These are phyloP conservation scores for Leccinum ochraceum DNA, from an alignment of 768 basidiomycete genomes.

Conservation along the genomic window DNA sequence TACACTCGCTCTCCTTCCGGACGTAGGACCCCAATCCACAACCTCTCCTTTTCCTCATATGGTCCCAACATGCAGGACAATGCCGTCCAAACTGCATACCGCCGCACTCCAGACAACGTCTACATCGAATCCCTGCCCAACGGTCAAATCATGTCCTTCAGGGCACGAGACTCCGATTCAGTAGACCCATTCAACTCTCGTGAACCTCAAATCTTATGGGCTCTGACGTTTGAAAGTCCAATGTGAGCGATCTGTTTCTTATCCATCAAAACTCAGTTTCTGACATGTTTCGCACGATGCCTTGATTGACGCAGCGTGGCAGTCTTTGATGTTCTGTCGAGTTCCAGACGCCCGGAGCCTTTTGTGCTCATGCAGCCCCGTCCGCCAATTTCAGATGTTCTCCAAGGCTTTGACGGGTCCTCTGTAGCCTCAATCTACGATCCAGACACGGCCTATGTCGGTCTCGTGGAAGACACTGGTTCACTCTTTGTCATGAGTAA, in stretches of 20 bases:
- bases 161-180: slow-evolving; percentile 35
- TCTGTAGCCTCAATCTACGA: slow-evolving; percentile 40
- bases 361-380: slow-evolving; percentile 89
- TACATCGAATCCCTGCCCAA: slow-evolving; percentile 83
- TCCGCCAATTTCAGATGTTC: slow-evolving; percentile 69
- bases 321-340: slow-evolving; percentile 72
- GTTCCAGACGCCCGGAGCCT: slow-evolving; percentile 50
- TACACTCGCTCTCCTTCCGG: slow-evolving; percentile 50
- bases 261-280: not conserved
- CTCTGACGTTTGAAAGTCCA: slow-evolving; percentile 56
- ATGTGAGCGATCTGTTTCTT: slow-evolving; percentile 49
- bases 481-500: slow-evolving; percentile 89
- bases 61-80: slow-evolving; percentile 90
- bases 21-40: slow-evolving; percentile 58
- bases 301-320: slow-evolving; percentile 59
- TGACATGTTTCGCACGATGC: not conserved
- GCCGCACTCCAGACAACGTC: slow-evolving; percentile 70
- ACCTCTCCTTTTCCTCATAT: slow-evolving; percentile 88
- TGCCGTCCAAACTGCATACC: slow-evolving; percentile 69
- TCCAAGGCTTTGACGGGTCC: slow-evolving; percentile 47
- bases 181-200: slow-evolving; percentile 30
- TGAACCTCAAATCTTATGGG: slow-evolving; percentile 57
- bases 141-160: slow-evolving; percentile 79
- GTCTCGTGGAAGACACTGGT: slow-evolving; percentile 66
- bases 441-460: slow-evolving; percentile 75